Conservation (phyloP, 2,329 filamentous ascomycete species). For the Apiospora aurea region DNA sequence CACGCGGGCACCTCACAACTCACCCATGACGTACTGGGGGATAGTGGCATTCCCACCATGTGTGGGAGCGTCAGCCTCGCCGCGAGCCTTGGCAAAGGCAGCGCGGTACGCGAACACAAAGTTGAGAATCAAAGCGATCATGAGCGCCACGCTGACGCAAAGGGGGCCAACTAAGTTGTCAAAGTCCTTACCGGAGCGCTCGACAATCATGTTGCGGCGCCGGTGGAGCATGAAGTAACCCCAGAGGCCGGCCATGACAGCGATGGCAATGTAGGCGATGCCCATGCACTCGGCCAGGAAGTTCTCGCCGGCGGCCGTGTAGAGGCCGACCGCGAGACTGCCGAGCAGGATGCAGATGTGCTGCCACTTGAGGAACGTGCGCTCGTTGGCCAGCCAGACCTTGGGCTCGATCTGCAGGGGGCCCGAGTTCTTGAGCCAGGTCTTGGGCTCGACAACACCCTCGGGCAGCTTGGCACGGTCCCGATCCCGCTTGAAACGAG, state of each 20-base stretch:
- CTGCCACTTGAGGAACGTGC: conserved; percentile 99
- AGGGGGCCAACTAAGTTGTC: conserved; percentile 88
- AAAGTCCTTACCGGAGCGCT: conserved; percentile 90
- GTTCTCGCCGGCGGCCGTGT: conserved; percentile 85
- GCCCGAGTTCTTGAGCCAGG: conserved; percentile 94
- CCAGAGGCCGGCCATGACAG: conserved; percentile 85
- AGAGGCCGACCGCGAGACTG: conserved; percentile 81
- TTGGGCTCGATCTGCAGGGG: conserved; percentile 94
- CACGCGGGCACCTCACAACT: background rate
- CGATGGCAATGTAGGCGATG: conserved; percentile 82
- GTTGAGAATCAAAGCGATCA: conserved; percentile 81
- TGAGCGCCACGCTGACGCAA: conserved; percentile 80
- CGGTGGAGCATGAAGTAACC: conserved; percentile 84
- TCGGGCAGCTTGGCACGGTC: conserved; percentile 71
- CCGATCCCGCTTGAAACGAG: conserved; percentile 59
- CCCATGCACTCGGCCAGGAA: conserved; percentile 79
- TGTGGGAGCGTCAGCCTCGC: background rate
- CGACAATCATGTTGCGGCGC: conserved; percentile 79
- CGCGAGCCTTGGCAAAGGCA: conserved; percentile 3
- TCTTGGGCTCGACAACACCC: conserved; percentile 83
- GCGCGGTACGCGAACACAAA: conserved; percentile 81
- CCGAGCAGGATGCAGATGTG: conserved; percentile 91
- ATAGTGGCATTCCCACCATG: background rate
- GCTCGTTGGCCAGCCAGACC: conserved; percentile 98
- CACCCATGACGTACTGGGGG: conserved; percentile 8